Evolutionary conservation across 2,329 filamentous ascomycete genomes (phyloP).

Genomic region (Beauveria sp.): DNA sequence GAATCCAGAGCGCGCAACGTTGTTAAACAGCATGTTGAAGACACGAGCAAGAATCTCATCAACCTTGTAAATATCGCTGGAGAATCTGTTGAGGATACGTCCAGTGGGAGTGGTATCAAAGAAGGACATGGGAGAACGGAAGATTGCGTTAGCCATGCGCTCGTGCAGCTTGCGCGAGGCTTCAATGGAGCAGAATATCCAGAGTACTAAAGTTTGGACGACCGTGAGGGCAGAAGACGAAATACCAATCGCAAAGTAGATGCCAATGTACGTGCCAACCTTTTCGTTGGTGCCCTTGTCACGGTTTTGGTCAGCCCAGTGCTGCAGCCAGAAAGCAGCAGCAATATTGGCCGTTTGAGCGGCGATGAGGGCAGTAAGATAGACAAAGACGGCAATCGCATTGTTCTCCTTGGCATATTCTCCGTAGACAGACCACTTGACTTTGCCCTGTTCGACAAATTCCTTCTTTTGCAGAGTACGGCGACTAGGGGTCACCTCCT

Average conservation of each 20-base stretch:
- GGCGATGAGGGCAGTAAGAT: slow-evolving; percentile 66
- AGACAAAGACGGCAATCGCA: slow-evolving; percentile 71
- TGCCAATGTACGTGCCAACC: slow-evolving; percentile 82
- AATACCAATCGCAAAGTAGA: slow-evolving; percentile 93
- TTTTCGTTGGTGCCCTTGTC: slow-evolving; percentile 59
- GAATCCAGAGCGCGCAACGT: slow-evolving; percentile 67
- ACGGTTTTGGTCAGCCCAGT: slow-evolving; percentile 80
- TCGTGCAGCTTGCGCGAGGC: slow-evolving; percentile 95
- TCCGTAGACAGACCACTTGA: slow-evolving; percentile 87
- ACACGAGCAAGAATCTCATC: slow-evolving; percentile 92
- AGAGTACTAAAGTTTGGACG: slow-evolving; percentile 85
- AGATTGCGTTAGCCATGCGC: slow-evolving; percentile 94
- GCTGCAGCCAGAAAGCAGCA: slow-evolving; percentile 86
- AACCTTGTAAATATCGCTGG: slow-evolving; percentile 72
- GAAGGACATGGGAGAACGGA: slow-evolving; percentile 96
- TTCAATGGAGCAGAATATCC: slow-evolving; percentile 99
- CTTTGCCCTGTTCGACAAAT: slow-evolving; percentile 86
- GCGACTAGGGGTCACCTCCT: slow-evolving; percentile 68
- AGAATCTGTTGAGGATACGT: slow-evolving; percentile 95
- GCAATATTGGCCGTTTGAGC: slow-evolving; percentile 78
- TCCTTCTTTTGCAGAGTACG: slow-evolving; percentile 86
- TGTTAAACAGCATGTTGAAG: slow-evolving; percentile 93
- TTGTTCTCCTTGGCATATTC: slow-evolving; percentile 97
- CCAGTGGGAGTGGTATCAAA: slow-evolving; percentile 96
- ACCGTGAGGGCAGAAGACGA: slow-evolving; percentile 80